A percentile compares a stretch with the other conserved stretches of the same genome.
phyloP scores from a whole-genome alignment of 2,329 filamentous ascomycete genomes.

The Tolypocladium pustulatum region DNA sequence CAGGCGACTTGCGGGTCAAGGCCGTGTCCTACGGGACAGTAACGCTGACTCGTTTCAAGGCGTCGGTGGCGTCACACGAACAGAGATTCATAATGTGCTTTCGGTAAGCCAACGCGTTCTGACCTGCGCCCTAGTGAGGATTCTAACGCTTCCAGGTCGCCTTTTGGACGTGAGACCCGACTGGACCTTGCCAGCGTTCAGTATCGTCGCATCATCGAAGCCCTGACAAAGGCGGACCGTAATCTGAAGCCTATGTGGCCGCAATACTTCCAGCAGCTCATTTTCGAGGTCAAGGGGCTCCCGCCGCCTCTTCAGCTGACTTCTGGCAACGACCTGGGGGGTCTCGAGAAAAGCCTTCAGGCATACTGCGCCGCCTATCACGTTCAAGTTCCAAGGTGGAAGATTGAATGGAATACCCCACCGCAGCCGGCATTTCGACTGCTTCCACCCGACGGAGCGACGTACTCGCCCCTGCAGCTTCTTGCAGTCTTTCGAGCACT shows the following conservation, averaged over 20 bases:
- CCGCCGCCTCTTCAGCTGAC: conserved; percentile 42
- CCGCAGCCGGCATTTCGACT: conserved; percentile 43
- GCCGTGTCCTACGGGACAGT: conserved; percentile 42
- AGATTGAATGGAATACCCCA: conserved; percentile 30
- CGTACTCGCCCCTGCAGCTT: conserved; percentile 40
- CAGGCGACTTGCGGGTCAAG: conserved; percentile 37
- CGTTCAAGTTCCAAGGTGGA: conserved; percentile 41
- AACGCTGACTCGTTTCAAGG: conserved; percentile 39
- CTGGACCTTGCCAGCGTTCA: conserved; percentile 43
- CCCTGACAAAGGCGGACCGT: conserved; percentile 42
- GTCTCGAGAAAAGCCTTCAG: conserved; percentile 41
- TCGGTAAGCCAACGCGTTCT: conserved; percentile 25
- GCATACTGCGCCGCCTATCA: conserved; percentile 44
- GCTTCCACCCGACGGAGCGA: conserved; percentile 26
- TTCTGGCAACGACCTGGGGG: conserved; percentile 43
- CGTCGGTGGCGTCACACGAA: conserved; percentile 39
- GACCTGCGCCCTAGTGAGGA: not conserved
- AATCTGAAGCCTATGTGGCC: conserved; percentile 49
- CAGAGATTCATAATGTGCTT: conserved; percentile 47
- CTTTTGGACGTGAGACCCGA: conserved; percentile 31
- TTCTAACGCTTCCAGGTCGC: conserved; percentile 18
- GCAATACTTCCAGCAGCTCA: conserved; percentile 39
- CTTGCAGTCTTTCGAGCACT: conserved; percentile 46
- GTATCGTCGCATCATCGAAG: conserved; percentile 43
- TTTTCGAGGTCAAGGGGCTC: conserved; percentile 42